Conservation (phyloP, 2,329 filamentous ascomycete species). For the Plectosphaerella cucumerina region DNA sequence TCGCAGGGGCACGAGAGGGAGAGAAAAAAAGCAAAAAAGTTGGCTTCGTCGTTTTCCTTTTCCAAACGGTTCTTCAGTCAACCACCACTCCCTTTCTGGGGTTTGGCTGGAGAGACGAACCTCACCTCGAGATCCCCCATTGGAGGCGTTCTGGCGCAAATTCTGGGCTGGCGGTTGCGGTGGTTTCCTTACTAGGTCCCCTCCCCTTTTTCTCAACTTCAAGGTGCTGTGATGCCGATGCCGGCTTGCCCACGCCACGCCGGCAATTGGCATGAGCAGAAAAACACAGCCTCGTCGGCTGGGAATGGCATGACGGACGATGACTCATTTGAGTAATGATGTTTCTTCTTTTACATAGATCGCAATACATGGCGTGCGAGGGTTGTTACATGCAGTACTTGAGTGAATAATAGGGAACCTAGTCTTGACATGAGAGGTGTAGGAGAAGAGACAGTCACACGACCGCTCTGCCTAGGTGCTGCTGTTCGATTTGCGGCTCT, state of each 20-base stretch:
- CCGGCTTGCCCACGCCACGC: too few relatives aligned
- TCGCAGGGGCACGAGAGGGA: conserved; percentile 1
- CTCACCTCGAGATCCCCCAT: neutral
- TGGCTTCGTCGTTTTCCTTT: conserved; percentile 1
- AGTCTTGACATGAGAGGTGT: too few relatives aligned
- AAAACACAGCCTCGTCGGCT: neutral
- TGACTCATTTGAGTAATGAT: neutral
- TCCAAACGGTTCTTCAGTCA: neutral
- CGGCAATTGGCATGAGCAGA: too few relatives aligned
- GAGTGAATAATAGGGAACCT: too few relatives aligned
- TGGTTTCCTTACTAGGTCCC: neutral
- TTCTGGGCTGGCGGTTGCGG: neutral
- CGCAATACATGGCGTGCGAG: neutral
- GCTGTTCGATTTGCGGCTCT: too few relatives aligned
- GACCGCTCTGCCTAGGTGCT: too few relatives aligned
- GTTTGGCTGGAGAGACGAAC: neutral
- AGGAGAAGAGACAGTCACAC: too few relatives aligned
- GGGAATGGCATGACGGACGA: neutral
- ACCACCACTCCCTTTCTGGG: conserved; percentile 3
- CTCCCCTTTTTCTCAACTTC: neutral
- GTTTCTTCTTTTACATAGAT: neutral
- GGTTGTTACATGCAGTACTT: too few relatives aligned
- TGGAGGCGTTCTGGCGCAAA: conserved; percentile 1
- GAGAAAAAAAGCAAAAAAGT: conserved; percentile 11
- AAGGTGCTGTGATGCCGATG: neutral